Evolutionary conservation across 495 filamentous ascomycete genomes (phyloP).

Genomic region (Tricharina praecox): DNA sequence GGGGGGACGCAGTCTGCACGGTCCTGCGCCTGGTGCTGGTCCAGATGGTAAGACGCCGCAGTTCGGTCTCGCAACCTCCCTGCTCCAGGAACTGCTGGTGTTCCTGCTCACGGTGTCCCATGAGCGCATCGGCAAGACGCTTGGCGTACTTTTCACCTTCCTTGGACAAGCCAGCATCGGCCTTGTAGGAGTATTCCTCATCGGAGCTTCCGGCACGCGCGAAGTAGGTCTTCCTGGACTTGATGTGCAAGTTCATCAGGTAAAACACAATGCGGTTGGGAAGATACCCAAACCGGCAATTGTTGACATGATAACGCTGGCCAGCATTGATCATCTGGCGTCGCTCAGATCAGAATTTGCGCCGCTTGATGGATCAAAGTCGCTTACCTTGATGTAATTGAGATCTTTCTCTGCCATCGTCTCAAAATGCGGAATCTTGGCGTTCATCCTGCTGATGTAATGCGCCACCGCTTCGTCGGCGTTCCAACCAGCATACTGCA

Average conservation of each 20-base stretch:
- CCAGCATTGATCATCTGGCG: constrained; percentile 91
- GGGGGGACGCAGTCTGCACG: constrained; percentile 71
- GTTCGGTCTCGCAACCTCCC: constrained; percentile 48
- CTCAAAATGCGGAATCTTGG: constrained; percentile 88
- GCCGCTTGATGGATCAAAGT: not conserved
- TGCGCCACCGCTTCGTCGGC: constrained; percentile 79
- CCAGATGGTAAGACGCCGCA: constrained; percentile 80
- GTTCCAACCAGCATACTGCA: constrained; percentile 71
- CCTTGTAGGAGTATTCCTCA: constrained; percentile 76
- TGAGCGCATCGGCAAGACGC: constrained; percentile 68
- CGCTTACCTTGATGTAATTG: constrained; percentile 71
- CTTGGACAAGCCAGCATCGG: constrained; percentile 64
- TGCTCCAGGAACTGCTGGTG: constrained; percentile 47
- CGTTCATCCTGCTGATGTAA: constrained; percentile 74
- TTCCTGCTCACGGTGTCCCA: constrained; percentile 68
- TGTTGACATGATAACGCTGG: constrained; percentile 80
- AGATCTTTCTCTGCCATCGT: constrained; percentile 62
- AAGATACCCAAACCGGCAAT: constrained; percentile 85
- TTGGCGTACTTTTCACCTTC: constrained; percentile 72
- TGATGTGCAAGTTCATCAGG: constrained; percentile 91
- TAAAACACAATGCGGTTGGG: constrained; percentile 96
- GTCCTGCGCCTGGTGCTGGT: constrained; percentile 81
- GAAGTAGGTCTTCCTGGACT: constrained; percentile 84
- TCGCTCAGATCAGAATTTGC: constrained; percentile 10
- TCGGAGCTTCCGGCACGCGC: constrained; percentile 52